Evolutionary conservation across 805 yeast genomes (phyloP).

Genomic region (Monosporozyma siamensis): DNA sequence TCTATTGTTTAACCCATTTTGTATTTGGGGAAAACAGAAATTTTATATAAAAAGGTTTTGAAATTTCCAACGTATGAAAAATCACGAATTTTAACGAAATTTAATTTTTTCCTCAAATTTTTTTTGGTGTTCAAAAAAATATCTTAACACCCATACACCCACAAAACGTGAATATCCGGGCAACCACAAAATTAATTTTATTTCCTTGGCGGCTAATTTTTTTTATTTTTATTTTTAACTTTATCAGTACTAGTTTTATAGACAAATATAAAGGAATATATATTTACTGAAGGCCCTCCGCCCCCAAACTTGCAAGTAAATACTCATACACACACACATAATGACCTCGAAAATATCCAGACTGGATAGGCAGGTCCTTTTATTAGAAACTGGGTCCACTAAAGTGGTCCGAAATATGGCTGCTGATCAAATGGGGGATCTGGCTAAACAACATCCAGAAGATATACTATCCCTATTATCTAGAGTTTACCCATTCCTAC

Average conservation of each 20-base stretch:
- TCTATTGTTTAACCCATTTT: not conserved
- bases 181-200: not conserved
- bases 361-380: conserved; percentile 36
- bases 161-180: not conserved
- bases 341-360: conserved; percentile 35
- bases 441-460: conserved; percentile 91
- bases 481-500: conserved; percentile 82
- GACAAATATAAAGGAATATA: no score
- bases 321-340: not conserved
- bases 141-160: not conserved
- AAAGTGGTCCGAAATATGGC: conserved; percentile 91
- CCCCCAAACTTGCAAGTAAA: not conserved
- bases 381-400: conserved; percentile 88
- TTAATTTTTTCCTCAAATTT: not conserved
- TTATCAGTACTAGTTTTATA: no score
- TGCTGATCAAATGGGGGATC: conserved; percentile 90
- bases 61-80: not conserved
- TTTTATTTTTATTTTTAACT: not conserved
- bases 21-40: not conserved
- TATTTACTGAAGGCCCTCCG: no score
- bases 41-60: conserved; percentile 1
- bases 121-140: not conserved
- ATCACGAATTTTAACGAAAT: conserved; percentile 1
- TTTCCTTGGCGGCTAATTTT: conserved; percentile 3
- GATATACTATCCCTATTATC: conserved; percentile 75